Evolutionary conservation across 306 rosid genomes (phyloP).

Genomic region (Nissolia schottii): DNA sequence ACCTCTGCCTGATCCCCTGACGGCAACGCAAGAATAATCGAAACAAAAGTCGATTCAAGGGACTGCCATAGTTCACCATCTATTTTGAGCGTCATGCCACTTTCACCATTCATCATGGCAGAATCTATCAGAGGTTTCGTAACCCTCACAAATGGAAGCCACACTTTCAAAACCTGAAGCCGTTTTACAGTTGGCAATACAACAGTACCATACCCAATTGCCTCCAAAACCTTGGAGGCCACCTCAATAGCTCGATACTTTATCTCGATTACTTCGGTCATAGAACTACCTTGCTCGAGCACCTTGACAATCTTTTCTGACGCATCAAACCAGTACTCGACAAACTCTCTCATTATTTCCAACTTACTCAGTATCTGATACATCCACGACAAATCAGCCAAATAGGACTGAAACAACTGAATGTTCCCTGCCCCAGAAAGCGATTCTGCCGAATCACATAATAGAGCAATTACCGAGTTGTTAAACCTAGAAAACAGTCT

Average conservation of each 20-base stretch:
- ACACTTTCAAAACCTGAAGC: slow-evolving; percentile 60
- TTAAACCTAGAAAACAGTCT: slow-evolving; percentile 56
- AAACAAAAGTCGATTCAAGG: slow-evolving; percentile 72
- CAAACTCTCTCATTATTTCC: slow-evolving; percentile 80
- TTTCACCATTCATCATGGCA: slow-evolving; percentile 29
- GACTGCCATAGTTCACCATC: slow-evolving; percentile 84
- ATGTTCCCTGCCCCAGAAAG: slow-evolving; percentile 40
- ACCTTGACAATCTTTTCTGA: slow-evolving; percentile 73
- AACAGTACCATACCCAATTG: slow-evolving; percentile 70
- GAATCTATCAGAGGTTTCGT: slow-evolving; percentile 79
- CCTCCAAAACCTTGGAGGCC: slow-evolving; percentile 76
- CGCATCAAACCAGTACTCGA: slow-evolving; percentile 71
- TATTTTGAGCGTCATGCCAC: slow-evolving; percentile 36
- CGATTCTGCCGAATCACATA: slow-evolving; percentile 49
- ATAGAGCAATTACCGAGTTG: slow-evolving; percentile 39
- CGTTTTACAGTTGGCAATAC: slow-evolving; percentile 67
- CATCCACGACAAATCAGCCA: slow-evolving; percentile 82
- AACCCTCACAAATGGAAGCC: slow-evolving; percentile 91
- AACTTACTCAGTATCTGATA: slow-evolving; percentile 63
- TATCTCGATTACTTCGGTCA: slow-evolving; percentile 44
- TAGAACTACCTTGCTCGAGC: slow-evolving; percentile 47
- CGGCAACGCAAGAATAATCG: slow-evolving; percentile 78
- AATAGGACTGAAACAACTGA: slow-evolving; percentile 46
- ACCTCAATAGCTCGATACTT: slow-evolving; percentile 66
- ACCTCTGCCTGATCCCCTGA: slow-evolving; percentile 82